Base-by-base conservation (phyloP, 2,329 filamentous ascomycete genomes). In the Diaporthe sp. region DNA sequence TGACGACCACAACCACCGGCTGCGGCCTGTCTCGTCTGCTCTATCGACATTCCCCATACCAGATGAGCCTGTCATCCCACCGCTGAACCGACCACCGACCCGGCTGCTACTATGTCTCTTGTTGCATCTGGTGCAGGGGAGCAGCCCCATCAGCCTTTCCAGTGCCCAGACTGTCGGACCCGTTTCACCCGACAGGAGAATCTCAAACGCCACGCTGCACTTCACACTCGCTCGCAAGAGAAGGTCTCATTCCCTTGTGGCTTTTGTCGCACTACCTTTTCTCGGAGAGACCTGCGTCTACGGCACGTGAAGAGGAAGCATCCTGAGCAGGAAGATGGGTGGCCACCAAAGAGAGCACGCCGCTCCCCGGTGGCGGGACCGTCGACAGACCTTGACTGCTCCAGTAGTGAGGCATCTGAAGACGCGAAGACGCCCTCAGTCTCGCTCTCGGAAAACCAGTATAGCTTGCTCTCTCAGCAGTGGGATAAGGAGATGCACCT, bases 271-370 rank as follows among this genome's bases (percentile, higher is more conserved):
- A 80, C 81, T 2, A 84, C 82, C 1, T 86, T 86, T 72, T 86
- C 84, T 4, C 81, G 84, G 1, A 78, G 80, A 3, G 84, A 86
- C 74, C 76, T 86, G 5, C 82, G 82, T 25, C 78, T 79, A 73
- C 82, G 84, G 0, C 85, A 86, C 74, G 82, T 86, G 79, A 85
- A 81, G 75, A 80, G 82, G 25, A 85, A 86, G 73, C 84, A 86
- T 71, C 79, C 80, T 3, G 81, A 81, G 13, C 75, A 77, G 37
- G 72, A 73, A 27, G 56, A 77, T n/a, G 65, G 56, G 37, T 44
- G 51, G 30, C 53, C 58, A 22, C 30, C 66, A 10, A 71, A 73
- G 59, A 70, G 66, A 56, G 4, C 30, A 15, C 69, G 61, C 72
- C 72, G 51, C 50, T 51, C 22, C 58, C 63, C 61, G n/a, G n/a